A percentile compares a stretch with the other conserved stretches of the same genome.
phyloP scores from a whole-genome alignment of 2,329 filamentous ascomycete species.

The Erysiphe pulchra region DNA sequence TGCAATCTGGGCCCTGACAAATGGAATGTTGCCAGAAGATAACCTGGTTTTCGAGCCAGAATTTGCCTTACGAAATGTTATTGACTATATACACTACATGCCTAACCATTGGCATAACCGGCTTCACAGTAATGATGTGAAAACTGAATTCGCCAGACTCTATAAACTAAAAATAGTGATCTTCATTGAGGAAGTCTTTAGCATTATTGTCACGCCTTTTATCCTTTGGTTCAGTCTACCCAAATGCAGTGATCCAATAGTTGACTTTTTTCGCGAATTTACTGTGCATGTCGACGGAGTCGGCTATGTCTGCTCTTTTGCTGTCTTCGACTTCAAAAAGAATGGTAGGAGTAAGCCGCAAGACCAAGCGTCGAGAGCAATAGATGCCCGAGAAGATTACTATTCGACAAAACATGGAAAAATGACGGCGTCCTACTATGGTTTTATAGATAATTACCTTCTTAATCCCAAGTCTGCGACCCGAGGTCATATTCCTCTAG shows the following conservation, averaged over 20 bases:
- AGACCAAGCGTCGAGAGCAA: constrained; percentile 14
- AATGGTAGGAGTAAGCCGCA: constrained; percentile 28
- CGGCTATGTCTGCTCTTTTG: constrained; percentile 90
- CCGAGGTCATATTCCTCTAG: constrained; percentile 31
- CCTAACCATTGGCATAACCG: constrained; percentile 71
- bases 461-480: constrained; percentile 45
- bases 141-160: constrained; percentile 64
- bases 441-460: constrained; percentile 80
- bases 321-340: constrained; percentile 90
- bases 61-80: constrained; percentile 66
- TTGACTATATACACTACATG: constrained; percentile 78
- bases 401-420: constrained; percentile 91
- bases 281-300: constrained; percentile 91
- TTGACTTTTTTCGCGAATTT: constrained; percentile 96
- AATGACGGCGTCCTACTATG: constrained; percentile 92
- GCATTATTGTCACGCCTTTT: constrained; percentile 77
- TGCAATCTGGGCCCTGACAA: constrained; percentile 58
- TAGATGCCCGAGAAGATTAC: constrained; percentile 62
- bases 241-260: constrained; percentile 69
- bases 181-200: constrained; percentile 75
- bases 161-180: constrained; percentile 86
- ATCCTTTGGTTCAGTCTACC: constrained; percentile 70
- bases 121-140: constrained; percentile 84
- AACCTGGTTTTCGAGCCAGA: constrained; percentile 79
- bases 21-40: constrained; percentile 68